Evolutionary conservation across 208 protist genomes (phyloP).

Genomic region (Trypanosoma scelopori): DNA sequence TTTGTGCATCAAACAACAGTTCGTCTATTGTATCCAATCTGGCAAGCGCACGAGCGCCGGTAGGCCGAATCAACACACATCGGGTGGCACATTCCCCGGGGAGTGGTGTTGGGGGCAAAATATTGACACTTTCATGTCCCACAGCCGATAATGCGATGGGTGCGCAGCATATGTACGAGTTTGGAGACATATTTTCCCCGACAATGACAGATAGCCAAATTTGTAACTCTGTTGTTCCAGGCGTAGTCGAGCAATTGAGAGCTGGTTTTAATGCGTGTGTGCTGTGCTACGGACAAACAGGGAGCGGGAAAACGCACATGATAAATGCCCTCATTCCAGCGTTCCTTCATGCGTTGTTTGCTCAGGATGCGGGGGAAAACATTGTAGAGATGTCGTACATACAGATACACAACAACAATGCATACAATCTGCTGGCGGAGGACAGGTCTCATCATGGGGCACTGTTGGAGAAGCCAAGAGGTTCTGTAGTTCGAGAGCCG

Average conservation of each 20-base stretch:
- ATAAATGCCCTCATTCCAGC: slow-evolving; percentile 54
- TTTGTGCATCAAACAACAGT: slow-evolving; percentile 2
- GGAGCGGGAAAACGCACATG: slow-evolving; percentile 64
- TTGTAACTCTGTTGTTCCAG: slow-evolving; percentile 51
- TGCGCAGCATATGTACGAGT: slow-evolving; percentile 45
- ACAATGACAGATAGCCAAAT: slow-evolving; percentile 47
- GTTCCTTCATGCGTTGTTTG: slow-evolving; percentile 49
- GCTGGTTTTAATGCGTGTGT: slow-evolving; percentile 61
- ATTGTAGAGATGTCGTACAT: slow-evolving; percentile 80
- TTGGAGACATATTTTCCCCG: slow-evolving; percentile 56
- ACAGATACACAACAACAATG: slow-evolving; percentile 71
- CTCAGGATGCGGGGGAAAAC: slow-evolving; percentile 42
- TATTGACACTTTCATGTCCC: slow-evolving; percentile 26
- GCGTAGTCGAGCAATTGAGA: slow-evolving; percentile 56
- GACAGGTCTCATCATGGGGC: slow-evolving; percentile 20
- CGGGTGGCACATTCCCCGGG: not conserved
- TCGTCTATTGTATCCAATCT: not conserved
- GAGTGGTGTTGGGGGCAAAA: slow-evolving; percentile 10
- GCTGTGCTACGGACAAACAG: slow-evolving; percentile 63
- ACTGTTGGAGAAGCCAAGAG: slow-evolving; percentile 28
- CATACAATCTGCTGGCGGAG: slow-evolving; percentile 62
- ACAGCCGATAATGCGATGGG: slow-evolving; percentile 15
- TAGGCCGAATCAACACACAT: not conserved
- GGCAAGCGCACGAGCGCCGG: not conserved
- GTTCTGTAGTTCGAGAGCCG: slow-evolving; percentile 39